These are phyloP conservation scores for Podospora tetraspora DNA, from an alignment of 495 filamentous ascomycete genomes.

Conservation along the genomic window DNA sequence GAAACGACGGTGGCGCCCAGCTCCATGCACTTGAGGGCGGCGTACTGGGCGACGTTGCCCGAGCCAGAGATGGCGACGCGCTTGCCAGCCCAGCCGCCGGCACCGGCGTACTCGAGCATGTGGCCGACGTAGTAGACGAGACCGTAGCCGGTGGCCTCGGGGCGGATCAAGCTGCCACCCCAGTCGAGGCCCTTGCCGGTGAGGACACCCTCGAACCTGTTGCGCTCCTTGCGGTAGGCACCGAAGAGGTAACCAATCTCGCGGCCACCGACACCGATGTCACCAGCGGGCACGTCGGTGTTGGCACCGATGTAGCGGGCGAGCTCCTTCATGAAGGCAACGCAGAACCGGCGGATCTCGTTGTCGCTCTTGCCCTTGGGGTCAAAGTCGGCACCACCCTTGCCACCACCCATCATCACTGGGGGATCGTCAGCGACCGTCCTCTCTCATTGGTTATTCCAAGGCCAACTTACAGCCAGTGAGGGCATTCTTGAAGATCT, in stretches of 20 bases:
- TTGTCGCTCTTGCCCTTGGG: conserved; percentile 97
- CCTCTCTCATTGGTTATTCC: neutral
- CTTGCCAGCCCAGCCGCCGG: conserved; percentile 85
- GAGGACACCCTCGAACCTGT: conserved; percentile 90
- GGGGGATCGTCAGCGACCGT: conserved; percentile 23
- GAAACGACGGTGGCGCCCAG: conserved; percentile 90
- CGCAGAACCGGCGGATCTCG: conserved; percentile 97
- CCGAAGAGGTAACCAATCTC: conserved; percentile 96
- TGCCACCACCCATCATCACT: conserved; percentile 98
- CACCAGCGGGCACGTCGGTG: conserved; percentile 90
- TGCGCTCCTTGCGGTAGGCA: conserved; percentile 81
- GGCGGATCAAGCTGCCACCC: conserved; percentile 92
- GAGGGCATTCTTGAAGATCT: conserved; percentile 99
- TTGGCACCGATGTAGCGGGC: conserved; percentile 93
- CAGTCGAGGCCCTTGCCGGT: conserved; percentile 92
- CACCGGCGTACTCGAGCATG: conserved; percentile 89
- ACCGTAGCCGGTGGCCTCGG: conserved; percentile 95
- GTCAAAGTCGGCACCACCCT: conserved; percentile 98
- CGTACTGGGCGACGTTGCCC: conserved; percentile 97
- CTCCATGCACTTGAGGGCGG: conserved; percentile 94
- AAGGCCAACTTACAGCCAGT: conserved; percentile 69
- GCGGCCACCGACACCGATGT: conserved; percentile 86
- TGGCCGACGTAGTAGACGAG: conserved; percentile 96
- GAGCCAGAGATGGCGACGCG: conserved; percentile 94
- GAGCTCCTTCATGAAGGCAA: conserved; percentile 91